phyloP scores from a whole-genome alignment of 768 basidiomycete species.

The Lenzites betulinus region DNA sequence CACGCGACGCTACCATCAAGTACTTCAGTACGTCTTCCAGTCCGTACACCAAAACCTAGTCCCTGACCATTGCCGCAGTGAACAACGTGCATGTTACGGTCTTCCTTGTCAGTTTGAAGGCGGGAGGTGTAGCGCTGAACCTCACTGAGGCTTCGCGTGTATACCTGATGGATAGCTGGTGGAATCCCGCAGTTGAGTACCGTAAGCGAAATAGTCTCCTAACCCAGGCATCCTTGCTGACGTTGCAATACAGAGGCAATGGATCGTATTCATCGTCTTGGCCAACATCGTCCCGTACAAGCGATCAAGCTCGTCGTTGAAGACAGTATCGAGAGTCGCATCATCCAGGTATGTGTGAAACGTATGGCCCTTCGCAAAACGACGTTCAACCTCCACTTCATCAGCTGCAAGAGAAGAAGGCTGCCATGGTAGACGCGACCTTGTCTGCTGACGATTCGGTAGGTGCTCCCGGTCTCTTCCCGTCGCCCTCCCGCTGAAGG shows the following conservation, averaged over 20 bases:
- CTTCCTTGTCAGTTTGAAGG: constrained; percentile 96
- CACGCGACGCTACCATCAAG: constrained; percentile 91
- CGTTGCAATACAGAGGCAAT: constrained; percentile 70
- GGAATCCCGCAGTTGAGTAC: constrained; percentile 96
- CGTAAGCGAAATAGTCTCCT: constrained; percentile 63
- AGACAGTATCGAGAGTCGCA: constrained; percentile 95
- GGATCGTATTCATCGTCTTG: constrained; percentile 95
- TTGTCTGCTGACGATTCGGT: constrained; percentile 80
- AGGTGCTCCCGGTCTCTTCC: constrained; percentile 26
- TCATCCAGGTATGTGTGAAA: constrained; percentile 66
- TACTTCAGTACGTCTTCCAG: constrained; percentile 72
- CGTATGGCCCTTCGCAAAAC: too few species aligned
- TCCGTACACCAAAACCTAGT: not conserved
- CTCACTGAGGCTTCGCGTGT: constrained; percentile 91
- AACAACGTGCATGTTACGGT: constrained; percentile 93
- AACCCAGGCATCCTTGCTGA: too few species aligned
- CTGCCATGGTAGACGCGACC: constrained; percentile 91
- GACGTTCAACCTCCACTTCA: not conserved
- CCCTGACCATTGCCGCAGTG: constrained; percentile 49
- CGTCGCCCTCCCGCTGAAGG: constrained; percentile 1
- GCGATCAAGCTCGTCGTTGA: constrained; percentile 94
- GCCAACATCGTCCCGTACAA: constrained; percentile 91
- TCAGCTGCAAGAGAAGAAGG: constrained; percentile 94
- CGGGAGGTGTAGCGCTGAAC: constrained; percentile 92
- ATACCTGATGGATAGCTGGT: constrained; percentile 97